These are phyloP conservation scores for Nissolia schottii DNA, from an alignment of 306 rosid species.

Conservation along the genomic window DNA sequence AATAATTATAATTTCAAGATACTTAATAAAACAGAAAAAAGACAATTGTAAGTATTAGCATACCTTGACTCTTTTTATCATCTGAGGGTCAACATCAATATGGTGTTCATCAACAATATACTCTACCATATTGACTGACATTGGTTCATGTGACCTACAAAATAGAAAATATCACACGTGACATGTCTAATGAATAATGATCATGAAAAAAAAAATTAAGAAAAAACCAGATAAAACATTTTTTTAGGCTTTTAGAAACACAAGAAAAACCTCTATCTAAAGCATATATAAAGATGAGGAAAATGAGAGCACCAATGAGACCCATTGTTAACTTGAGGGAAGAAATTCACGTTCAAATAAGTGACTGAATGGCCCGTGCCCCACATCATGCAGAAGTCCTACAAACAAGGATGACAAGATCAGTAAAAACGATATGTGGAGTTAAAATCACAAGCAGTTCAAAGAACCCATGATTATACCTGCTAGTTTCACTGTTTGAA, in stretches of 20 bases:
- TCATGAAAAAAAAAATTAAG: neutral
- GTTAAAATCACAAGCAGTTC: neutral
- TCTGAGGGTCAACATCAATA: conserved; percentile 64
- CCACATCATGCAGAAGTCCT: conserved; percentile 97
- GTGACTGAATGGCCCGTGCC: conserved; percentile 98
- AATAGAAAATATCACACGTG: conserved; percentile 12
- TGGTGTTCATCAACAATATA: conserved; percentile 72
- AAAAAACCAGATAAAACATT: neutral
- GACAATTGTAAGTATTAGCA: neutral
- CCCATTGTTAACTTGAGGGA: conserved; percentile 56
- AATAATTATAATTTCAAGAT: neutral
- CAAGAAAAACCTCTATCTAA: neutral
- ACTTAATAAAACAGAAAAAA: conserved; percentile 15
- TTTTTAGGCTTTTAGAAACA: conserved; percentile 10
- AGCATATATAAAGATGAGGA: neutral
- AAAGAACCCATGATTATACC: conserved; percentile 44
- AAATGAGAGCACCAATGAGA: conserved; percentile 51
- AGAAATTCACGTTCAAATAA: conserved; percentile 86
- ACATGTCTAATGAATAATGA: neutral
- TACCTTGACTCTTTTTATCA: conserved; percentile 77
- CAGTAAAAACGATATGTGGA: conserved; percentile 1
- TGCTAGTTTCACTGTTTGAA: conserved; percentile 90
- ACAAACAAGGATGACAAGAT: conserved; percentile 14
- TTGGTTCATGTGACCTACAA: conserved; percentile 82
- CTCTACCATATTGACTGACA: conserved; percentile 86